Evolutionary conservation across 2,329 filamentous ascomycete genomes (phyloP), one percentile per base, ranked within the genome.

Genomic region (Dactylellina parvicollis): DNA sequence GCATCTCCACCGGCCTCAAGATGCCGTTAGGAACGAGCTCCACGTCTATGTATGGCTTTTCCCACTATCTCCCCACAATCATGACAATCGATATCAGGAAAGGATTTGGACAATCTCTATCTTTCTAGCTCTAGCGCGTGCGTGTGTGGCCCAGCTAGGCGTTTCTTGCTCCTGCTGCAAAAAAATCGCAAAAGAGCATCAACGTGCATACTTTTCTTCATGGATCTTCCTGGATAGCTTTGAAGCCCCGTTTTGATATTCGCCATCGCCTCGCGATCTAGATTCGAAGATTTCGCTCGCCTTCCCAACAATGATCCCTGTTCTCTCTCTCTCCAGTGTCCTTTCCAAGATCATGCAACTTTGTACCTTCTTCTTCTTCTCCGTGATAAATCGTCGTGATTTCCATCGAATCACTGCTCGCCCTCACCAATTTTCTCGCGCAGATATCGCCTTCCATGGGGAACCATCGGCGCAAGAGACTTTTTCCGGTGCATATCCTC

Each of bases 161-260:
- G n/a, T n/a, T n/a, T n/a, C n/a, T n/a, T n/a, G n/a, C n/a, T n/a
- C n/a, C n/a, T n/a, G n/a, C n/a, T n/a, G n/a, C n/a, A n/a, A n/a
- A 7, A 42, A 42, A 7, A n/a, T 14, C 22, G 22, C 8, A 28
- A 49, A 28, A 49, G 20, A 20, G 34, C 28, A 24, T 36, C 16
- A 54, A 24, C n/a, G 30, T 26, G 49, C 30, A 54, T 18, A 5
- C n/a, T n/a, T 3, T 36, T 7, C 18, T 42, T 26, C 52, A 56
- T 56, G 52, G 52, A 42, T 56, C 5, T 56, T 56, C 52, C 52
- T 42, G 2, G 52, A 28, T 18, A 14, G 20, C 7, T n/a, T 36
- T 56, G 52, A 30, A 26, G 20, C 1, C 32, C 7, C 34, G 50
- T 44, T 44, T 16, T 4, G 3, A 38, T n/a, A n/a, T n/a, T 38